Base-by-base conservation (phyloP, 163 green algal genomes). In the Smithsoniella earleae region DNA sequence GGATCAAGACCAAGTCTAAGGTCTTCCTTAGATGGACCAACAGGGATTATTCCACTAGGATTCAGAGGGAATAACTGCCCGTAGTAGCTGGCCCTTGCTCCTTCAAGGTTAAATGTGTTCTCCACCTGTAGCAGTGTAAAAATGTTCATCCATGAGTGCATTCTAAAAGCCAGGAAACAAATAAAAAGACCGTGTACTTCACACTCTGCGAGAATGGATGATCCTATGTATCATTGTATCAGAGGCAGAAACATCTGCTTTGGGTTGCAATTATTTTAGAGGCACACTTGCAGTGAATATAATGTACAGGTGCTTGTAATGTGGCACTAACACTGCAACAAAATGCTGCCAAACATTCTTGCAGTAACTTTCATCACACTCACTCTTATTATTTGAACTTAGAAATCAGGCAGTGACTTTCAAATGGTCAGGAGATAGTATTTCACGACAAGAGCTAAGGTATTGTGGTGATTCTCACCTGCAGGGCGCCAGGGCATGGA, bases 51-150 rank as follows among this genome's bases (percentile, higher is more conserved):
- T 33, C 88, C 90, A 2, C 84, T 78, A 1, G 83, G 87, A 72
- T 98, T 98, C 2, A 98, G 78, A 0, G 92, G 92, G 75, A 98
- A 98, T 6, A 98, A 84, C 62, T 83, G 83, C 6, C 43, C 66
- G 69, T 85, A 95, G 77, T 98, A 98, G 64, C 76, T 89, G 2
- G 55, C 45, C 1, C 86, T 78, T 2, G 87, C 87, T 2, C 81
- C 89, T 16, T 91, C 89, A 22, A 96, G 65, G 74, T 98, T 86
- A 0, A 96, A 79, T n/a, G 86, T 96, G 46, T 92, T 82, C 2
- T 27, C 44, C 2, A 92, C 77, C 81, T 87, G 82, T 37, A 79
- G 4, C 31, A 28, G 6, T 46, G n/a, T n/a, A n/a, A n/a, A n/a
- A n/a, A n/a, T n/a, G n/a, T n/a, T 18, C 46, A 36, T 27, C n/a